phyloP scores from a whole-genome alignment of 331 rosid genomes.

The Malus hybrid region DNA sequence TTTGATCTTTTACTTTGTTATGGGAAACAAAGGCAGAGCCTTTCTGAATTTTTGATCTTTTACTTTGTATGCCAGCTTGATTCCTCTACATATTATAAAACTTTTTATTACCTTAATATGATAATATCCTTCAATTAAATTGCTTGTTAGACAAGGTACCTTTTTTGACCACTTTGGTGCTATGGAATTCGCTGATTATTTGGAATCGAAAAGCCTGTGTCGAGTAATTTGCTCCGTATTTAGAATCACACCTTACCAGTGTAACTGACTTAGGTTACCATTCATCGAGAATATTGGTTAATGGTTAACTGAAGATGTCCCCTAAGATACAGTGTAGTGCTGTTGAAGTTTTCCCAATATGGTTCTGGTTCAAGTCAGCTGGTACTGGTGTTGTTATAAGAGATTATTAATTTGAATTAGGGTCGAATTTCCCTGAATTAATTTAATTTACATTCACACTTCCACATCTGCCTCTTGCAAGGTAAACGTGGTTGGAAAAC shows the following conservation, averaged over 20 bases:
- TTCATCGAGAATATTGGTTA: too few species aligned
- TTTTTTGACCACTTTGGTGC: not conserved
- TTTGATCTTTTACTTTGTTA: conserved; percentile 9
- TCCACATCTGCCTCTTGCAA: not conserved
- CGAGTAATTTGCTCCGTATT: not conserved
- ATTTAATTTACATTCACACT: not conserved
- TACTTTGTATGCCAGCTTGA: too few species aligned
- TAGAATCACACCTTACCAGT: not conserved
- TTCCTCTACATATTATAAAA: not conserved
- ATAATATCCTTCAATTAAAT: not conserved
- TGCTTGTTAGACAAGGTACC: not conserved
- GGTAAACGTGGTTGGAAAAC: not conserved
- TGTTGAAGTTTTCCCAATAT: not conserved
- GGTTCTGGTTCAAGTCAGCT: not conserved
- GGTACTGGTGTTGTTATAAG: not conserved
- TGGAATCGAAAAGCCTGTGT: not conserved
- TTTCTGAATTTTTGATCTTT: not conserved
- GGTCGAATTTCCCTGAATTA: not conserved
- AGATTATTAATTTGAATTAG: not conserved
- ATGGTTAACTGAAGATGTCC: too few species aligned
- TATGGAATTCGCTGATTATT: not conserved
- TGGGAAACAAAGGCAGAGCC: conserved; percentile 6
- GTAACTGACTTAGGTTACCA: not conserved
- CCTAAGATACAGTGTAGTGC: not conserved
- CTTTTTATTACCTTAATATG: not conserved